A percentile compares a stretch with the other conserved stretches of the same genome.
Evolutionary conservation across 192 early-diverging fungal genomes (phyloP).

Genomic region (Gamsiella multidivaricata): DNA sequence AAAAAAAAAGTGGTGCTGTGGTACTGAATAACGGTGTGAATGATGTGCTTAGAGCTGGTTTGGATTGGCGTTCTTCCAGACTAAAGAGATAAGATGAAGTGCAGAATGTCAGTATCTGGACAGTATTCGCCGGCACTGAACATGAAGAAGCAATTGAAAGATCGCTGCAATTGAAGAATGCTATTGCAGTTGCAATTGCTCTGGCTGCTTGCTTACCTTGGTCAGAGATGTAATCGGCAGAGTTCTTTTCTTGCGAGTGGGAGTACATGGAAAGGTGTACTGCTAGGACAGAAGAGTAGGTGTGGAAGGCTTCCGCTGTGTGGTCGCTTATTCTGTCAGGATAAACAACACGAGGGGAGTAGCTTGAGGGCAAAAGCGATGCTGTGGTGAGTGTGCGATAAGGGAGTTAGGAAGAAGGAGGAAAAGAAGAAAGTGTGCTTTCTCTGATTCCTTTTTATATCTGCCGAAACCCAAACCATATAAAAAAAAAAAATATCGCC

Average conservation of each 20-base stretch:
- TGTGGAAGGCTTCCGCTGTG: background rate
- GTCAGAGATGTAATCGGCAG: conserved; percentile 92
- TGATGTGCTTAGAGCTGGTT: conserved; percentile 50
- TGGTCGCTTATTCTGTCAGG: conserved; percentile 32
- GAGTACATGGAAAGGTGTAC: conserved; percentile 72
- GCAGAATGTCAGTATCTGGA: background rate
- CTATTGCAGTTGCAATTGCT: too few relatives aligned
- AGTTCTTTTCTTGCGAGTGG: conserved; percentile 88
- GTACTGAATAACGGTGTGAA: conserved; percentile 8
- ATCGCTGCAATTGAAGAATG: background rate
- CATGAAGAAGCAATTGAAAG: background rate
- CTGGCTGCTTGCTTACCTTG: conserved; percentile 76
- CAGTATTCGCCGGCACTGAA: too few relatives aligned
- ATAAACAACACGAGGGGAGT: conserved; percentile 16
- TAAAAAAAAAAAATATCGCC: background rate
- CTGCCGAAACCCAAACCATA: conserved; percentile 11
- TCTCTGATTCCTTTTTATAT: background rate
- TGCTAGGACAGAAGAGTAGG: conserved; percentile 19
- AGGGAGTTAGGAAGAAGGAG: background rate
- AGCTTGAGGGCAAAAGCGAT: background rate
- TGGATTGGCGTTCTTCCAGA: conserved; percentile 57
- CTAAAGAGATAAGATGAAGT: conserved; percentile 6
- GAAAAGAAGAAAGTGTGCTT: background rate
- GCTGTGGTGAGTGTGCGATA: background rate
- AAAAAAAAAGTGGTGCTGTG: conserved; percentile 17